Evolutionary conservation across 495 filamentous ascomycete species (phyloP).

Genomic region (Penicillium maclennaniae): DNA sequence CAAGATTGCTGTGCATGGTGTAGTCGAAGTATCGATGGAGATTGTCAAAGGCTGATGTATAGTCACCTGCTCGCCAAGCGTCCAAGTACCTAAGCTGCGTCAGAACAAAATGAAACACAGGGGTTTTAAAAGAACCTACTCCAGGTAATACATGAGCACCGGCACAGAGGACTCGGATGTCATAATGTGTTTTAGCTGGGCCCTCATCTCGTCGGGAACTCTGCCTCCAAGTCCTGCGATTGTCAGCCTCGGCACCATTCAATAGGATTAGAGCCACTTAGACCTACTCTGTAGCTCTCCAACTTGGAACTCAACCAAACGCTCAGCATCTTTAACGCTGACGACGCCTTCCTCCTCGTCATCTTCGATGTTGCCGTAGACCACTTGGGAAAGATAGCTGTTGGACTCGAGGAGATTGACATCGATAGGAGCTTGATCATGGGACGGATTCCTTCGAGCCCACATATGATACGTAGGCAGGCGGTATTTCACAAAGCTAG

Average conservation of each 20-base stretch:
- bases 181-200: constrained; percentile 63
- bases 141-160: constrained; percentile 72
- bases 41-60: constrained; percentile 81
- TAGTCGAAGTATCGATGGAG: constrained; percentile 97
- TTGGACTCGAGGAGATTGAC: constrained; percentile 49
- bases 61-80: constrained; percentile 87
- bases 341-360: constrained; percentile 44
- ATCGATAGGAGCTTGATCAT: constrained; percentile 65
- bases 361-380: constrained; percentile 59
- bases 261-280: background rate
- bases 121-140: constrained; percentile 37
- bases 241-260: constrained; percentile 23
- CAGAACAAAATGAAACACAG: background rate
- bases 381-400: constrained; percentile 50
- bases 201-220: constrained; percentile 64
- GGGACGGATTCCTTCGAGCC: constrained; percentile 61
- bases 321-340: constrained; percentile 81
- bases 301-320: constrained; percentile 81
- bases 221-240: constrained; percentile 58
- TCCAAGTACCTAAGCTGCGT: constrained; percentile 65
- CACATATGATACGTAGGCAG: constrained; percentile 68
- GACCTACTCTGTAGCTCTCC: constrained; percentile 75
- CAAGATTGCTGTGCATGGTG: constrained; percentile 76
- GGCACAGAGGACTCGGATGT: constrained; percentile 62
- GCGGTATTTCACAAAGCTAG: constrained; percentile 70